Base-by-base conservation (phyloP, 2,329 filamentous ascomycete species). In the Aspergillus viridinutans region DNA sequence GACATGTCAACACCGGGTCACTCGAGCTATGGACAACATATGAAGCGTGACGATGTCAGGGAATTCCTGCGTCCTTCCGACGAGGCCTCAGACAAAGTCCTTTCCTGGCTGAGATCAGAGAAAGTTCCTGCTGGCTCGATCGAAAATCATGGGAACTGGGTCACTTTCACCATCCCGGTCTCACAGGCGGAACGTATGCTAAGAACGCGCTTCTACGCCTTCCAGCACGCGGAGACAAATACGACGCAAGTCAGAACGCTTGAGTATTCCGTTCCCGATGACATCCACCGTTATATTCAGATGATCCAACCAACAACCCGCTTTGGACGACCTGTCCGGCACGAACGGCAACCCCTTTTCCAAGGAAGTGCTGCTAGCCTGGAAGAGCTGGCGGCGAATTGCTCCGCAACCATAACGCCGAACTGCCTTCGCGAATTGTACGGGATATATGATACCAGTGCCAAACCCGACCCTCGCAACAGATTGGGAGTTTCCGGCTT, bases 221-320 rank as follows among this genome's bases (percentile, higher is more conserved):
- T 83, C 66, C 76, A 80, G 58, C 78, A 81, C 61, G 64, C 73
- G 12, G 70, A 73, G 12, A 74, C 71, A 21, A 67, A 74, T 12
- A 65, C 71, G 9, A 72, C 74, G 42, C 80, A 76, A 62, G 77
- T 88, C 42, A 80, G 86, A 47, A 80, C 82, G 4, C 71, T 83
- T 17, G 74, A 79, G 49, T 90, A 89, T 71, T 87, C 84, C 0
- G 78, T 89, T 1, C 87, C 86, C 0, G 75, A 76, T 52, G 70
- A 78, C 0, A 70, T 89, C 7, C 77, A 79, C 53, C 64, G 75
- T 47, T 77, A 84, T 63, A 78, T 89, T 56, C 81, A 83, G 57
- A 78, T 87, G 66, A 83, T 89, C 50, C 84, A 88, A 69, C 86
- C 86, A 1, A 88, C 85, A 0, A 88, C 83, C 3, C 78, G 82